A percentile compares a stretch with the other conserved stretches of the same genome.
Evolutionary conservation across 2,329 filamentous ascomycete genomes (phyloP).

Genomic region (Cyphellophora attinorum): DNA sequence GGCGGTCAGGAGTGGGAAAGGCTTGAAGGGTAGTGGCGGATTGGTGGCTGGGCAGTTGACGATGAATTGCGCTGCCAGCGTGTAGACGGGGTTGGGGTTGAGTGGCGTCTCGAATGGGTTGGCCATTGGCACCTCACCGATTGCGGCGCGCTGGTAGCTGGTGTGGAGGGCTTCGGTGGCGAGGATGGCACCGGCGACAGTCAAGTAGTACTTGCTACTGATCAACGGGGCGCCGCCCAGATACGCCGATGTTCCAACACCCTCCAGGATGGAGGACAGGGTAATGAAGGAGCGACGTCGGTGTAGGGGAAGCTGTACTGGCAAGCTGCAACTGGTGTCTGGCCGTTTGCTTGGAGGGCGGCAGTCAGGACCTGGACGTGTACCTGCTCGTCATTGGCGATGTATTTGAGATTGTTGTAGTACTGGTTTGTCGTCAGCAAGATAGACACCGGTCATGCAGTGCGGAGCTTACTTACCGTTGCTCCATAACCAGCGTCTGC

Average conservation of each 20-base stretch:
- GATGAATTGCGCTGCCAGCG: constrained; percentile 64
- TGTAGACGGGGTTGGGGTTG: constrained; percentile 59
- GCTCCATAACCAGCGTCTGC: constrained; percentile 48
- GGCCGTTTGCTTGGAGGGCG: constrained; percentile 52
- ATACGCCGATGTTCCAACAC: constrained; percentile 28
- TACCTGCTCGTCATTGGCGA: constrained; percentile 53
- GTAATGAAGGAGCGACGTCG: constrained; percentile 50
- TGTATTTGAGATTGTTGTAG: constrained; percentile 49
- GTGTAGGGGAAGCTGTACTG: constrained; percentile 60
- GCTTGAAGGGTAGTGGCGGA: constrained; percentile 51
- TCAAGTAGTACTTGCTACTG: constrained; percentile 48
- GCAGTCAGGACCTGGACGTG: constrained; percentile 53
- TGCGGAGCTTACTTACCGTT: no score
- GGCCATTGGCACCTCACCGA: constrained; percentile 50
- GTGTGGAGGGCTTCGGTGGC: constrained; percentile 61
- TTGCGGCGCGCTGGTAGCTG: constrained; percentile 57
- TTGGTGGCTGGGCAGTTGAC: constrained; percentile 53
- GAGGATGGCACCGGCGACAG: constrained; percentile 58
- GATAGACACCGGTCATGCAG: no score
- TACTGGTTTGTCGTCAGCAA: no score
- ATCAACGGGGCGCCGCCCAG: constrained; percentile 61
- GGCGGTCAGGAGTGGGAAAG: constrained; percentile 44
- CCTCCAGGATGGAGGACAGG: constrained; percentile 61
- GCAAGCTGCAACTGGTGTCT: constrained; percentile 58
- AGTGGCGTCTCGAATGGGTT: constrained; percentile 63